These are phyloP conservation scores for Penicillium digitatum DNA, from an alignment of 2,329 filamentous ascomycete genomes.

Conservation along the genomic window DNA sequence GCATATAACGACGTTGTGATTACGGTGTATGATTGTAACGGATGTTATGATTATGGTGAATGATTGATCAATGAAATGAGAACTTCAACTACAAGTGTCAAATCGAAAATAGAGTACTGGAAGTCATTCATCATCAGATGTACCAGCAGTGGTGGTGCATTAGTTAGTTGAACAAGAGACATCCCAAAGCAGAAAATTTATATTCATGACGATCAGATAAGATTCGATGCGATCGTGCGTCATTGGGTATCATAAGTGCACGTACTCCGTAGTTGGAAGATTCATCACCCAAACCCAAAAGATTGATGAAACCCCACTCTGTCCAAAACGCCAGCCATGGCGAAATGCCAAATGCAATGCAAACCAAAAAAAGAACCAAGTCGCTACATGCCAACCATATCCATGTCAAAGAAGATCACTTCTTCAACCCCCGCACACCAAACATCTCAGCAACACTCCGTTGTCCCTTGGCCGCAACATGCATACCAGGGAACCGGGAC, in stretches of 20 bases:
- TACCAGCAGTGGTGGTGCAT: background rate
- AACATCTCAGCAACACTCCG: conserved; percentile 60
- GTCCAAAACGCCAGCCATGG: background rate
- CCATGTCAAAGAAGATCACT: background rate
- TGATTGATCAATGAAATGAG: conserved; percentile 11
- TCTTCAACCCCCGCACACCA: conserved; percentile 11
- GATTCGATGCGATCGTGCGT: conserved; percentile 1
- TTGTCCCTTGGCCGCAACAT: conserved; percentile 60
- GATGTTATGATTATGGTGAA: conserved; percentile 1
- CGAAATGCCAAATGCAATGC: conserved; percentile 2
- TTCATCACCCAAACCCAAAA: background rate
- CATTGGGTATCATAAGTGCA: conserved; percentile 14
- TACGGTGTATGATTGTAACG: conserved; percentile 8
- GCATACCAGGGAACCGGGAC: conserved; percentile 63
- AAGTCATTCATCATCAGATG: background rate
- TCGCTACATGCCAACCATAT: background rate
- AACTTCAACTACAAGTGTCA: background rate
- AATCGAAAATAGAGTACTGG: background rate
- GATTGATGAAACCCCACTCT: background rate
- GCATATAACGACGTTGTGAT: conserved; percentile 17
- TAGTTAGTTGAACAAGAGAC: background rate
- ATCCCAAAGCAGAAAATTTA: background rate
- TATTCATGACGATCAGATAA: background rate
- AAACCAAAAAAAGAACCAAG: background rate
- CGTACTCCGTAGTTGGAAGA: background rate